phyloP scores from a whole-genome alignment of 305 asterid species.

The Fraxinus ornus region DNA sequence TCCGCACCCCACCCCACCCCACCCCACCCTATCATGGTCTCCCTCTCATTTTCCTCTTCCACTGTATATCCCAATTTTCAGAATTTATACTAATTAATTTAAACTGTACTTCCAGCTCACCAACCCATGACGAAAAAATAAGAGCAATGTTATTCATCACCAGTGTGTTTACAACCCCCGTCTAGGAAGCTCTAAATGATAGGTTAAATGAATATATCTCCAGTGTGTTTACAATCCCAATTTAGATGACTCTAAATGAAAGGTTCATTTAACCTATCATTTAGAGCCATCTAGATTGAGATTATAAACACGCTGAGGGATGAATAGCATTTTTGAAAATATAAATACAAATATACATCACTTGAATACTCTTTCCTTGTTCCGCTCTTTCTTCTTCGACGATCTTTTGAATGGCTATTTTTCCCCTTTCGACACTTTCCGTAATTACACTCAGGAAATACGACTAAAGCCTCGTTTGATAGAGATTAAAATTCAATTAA shows the following conservation, averaged over 20 bases:
- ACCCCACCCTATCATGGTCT: neutral
- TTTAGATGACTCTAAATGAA: too few relatives aligned
- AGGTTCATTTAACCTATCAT: too few relatives aligned
- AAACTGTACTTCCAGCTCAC: neutral
- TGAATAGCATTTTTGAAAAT: too few relatives aligned
- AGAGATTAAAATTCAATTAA: too few relatives aligned
- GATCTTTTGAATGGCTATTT: neutral
- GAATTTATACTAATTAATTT: conserved; percentile 3
- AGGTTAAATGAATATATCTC: too few relatives aligned
- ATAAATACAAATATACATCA: neutral
- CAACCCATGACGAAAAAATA: neutral
- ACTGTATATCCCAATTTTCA: neutral
- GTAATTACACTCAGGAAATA: neutral
- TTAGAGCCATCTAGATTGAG: too few relatives aligned
- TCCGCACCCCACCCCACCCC: neutral
- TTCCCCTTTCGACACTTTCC: neutral
- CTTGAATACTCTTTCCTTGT: neutral
- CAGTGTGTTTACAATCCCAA: too few relatives aligned
- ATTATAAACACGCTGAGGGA: too few relatives aligned
- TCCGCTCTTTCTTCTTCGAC: neutral
- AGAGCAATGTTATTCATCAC: too few relatives aligned
- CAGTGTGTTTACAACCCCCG: too few relatives aligned
- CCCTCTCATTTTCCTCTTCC: neutral
- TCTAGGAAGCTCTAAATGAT: too few relatives aligned
- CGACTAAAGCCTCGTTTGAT: neutral